Percentiles rank a stretch among this genome's conserved stretches.
These are phyloP conservation scores for Saccharomycopsis javanensis DNA, from an alignment of 805 yeast genomes.

Conservation along the genomic window DNA sequence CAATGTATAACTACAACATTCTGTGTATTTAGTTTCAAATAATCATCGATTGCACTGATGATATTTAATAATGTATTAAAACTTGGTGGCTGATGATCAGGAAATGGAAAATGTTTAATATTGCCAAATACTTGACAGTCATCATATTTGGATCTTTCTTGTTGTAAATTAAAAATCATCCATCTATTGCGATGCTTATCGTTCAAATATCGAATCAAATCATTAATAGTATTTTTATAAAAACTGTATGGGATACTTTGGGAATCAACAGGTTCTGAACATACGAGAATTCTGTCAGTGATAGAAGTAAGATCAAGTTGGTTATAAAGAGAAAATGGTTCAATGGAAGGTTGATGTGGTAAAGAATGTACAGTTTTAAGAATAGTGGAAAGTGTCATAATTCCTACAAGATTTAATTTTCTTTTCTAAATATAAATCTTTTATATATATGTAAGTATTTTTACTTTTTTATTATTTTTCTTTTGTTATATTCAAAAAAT, in stretches of 20 bases:
- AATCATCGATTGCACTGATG: constrained; percentile 37
- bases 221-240: constrained; percentile 44
- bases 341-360: constrained; percentile 2
- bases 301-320: constrained; percentile 59
- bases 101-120: constrained; percentile 38
- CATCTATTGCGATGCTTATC: constrained; percentile 44
- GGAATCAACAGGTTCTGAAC: constrained; percentile 60
- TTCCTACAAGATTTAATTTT: neutral
- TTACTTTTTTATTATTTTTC: neutral
- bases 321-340: constrained; percentile 5
- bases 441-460: neutral
- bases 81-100: constrained; percentile 74
- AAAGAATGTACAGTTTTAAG: constrained; percentile 3
- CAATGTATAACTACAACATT: constrained; percentile 73
- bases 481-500: neutral
- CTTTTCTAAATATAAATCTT: neutral
- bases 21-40: constrained; percentile 26
- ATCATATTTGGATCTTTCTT: constrained; percentile 41
- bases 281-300: constrained; percentile 53
- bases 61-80: constrained; percentile 39
- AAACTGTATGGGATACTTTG: constrained; percentile 28
- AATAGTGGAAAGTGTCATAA: constrained; percentile 6
- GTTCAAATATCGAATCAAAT: constrained; percentile 40
- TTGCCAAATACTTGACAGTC: constrained; percentile 21
- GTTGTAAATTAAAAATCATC: constrained; percentile 66